A percentile compares a stretch with the other conserved stretches of the same genome.
phyloP scores from a whole-genome alignment of 306 rosid species.

The Begonia loranthoides region DNA sequence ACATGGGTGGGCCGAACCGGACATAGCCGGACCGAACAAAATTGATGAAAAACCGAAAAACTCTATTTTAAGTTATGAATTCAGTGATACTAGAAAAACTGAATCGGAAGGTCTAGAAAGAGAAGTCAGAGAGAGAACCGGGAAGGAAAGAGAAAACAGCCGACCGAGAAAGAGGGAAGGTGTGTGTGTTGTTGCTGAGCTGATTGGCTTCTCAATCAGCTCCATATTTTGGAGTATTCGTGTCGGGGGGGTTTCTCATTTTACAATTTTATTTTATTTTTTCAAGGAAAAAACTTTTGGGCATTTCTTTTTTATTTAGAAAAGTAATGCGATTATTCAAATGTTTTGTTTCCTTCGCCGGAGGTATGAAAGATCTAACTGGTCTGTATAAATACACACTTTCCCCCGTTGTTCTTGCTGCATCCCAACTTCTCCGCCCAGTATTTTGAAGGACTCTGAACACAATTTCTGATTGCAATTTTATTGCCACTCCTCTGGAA shows the following conservation, averaged over 20 bases:
- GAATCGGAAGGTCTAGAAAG: background rate
- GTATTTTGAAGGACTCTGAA: slow-evolving; percentile 22
- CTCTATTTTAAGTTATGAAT: too few relatives aligned
- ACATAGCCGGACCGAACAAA: background rate
- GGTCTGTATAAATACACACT: background rate
- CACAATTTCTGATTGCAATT: slow-evolving; percentile 13
- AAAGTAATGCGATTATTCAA: slow-evolving; percentile 1
- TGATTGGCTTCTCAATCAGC: background rate
- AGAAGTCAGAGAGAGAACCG: background rate
- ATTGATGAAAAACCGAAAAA: background rate
- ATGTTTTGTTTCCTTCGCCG: slow-evolving; percentile 25
- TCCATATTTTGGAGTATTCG: slow-evolving; percentile 1
- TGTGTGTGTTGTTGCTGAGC: background rate
- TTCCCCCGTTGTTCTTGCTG: background rate
- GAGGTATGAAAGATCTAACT: slow-evolving; percentile 37
- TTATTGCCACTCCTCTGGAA: slow-evolving; percentile 25
- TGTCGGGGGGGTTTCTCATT: slow-evolving; percentile 3
- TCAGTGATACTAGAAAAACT: too few relatives aligned
- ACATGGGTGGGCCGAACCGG: background rate
- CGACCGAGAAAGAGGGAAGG: too few relatives aligned
- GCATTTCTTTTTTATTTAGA: background rate
- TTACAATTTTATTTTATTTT: background rate
- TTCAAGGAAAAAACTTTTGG: background rate
- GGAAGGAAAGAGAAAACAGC: too few relatives aligned
- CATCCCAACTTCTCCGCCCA: background rate